Evolutionary conservation across 2,329 filamentous ascomycete species (phyloP).

Genomic region (Ceratocystis harringtonii): DNA sequence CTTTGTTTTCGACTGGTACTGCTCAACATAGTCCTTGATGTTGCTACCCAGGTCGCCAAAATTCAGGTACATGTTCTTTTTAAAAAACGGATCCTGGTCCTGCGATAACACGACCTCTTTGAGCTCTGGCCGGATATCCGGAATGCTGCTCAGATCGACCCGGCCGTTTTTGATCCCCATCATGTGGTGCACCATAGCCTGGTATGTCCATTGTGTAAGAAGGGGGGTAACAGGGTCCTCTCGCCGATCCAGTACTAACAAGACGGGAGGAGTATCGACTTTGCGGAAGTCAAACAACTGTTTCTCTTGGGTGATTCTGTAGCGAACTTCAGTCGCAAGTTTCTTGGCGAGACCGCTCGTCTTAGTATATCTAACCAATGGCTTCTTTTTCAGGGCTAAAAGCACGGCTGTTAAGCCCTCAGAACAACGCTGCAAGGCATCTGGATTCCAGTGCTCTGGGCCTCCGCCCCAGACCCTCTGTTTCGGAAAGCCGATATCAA

Average conservation of each 20-base stretch:
- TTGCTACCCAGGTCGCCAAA: conserved; percentile 91
- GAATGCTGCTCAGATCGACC: conserved; percentile 71
- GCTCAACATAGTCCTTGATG: conserved; percentile 96
- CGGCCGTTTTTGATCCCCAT: conserved; percentile 90
- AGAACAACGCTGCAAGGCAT: conserved; percentile 70
- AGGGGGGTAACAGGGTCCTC: conserved; percentile 92
- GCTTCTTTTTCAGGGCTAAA: conserved; percentile 88
- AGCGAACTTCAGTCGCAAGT: conserved; percentile 79
- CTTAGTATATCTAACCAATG: conserved; percentile 82
- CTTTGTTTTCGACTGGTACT: conserved; percentile 96
- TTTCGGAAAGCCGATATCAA: conserved; percentile 57
- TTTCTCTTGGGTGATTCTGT: conserved; percentile 88
- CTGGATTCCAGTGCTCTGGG: conserved; percentile 80
- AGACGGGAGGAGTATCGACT: conserved; percentile 83
- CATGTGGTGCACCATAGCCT: conserved; percentile 98
- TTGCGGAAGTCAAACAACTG: conserved; percentile 93
- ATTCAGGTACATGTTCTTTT: conserved; percentile 97
- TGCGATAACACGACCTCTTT: conserved; percentile 91
- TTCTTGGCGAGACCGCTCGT: conserved; percentile 86
- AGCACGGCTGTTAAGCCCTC: conserved; percentile 77
- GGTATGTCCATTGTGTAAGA: conserved; percentile 96
- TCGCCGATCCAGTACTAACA: conserved; percentile 77
- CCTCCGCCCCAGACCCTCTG: conserved; percentile 66
- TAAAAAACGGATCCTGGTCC: conserved; percentile 97
- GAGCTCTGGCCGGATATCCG: conserved; percentile 70